A percentile compares a stretch with the other conserved stretches of the same genome.
Evolutionary conservation across 345 rosid species (phyloP).

Genomic region (Clausena lansium): DNA sequence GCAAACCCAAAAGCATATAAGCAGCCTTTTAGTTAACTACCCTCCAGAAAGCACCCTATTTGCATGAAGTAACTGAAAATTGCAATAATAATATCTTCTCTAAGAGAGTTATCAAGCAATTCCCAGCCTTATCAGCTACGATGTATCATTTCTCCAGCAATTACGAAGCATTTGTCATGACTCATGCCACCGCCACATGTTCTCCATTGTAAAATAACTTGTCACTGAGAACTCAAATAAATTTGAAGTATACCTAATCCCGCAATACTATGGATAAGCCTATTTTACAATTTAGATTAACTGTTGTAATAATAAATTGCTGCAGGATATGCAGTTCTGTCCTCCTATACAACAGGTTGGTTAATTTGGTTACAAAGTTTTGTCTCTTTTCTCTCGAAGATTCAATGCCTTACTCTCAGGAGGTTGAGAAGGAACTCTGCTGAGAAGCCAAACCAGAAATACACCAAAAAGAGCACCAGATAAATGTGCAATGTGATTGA

Average conservation of each 20-base stretch:
- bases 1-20: too few relatives aligned
- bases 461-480: constrained; percentile 90
- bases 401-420: constrained; percentile 30
- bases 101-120: too few relatives aligned
- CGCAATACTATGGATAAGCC: not conserved
- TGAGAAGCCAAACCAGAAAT: constrained; percentile 75
- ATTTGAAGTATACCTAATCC: not conserved
- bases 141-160: not conserved
- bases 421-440: constrained; percentile 62
- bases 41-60: too few relatives aligned
- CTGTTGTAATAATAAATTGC: not conserved
- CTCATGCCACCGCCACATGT: not conserved
- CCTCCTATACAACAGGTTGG: not conserved
- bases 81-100: too few relatives aligned
- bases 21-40: too few relatives aligned
- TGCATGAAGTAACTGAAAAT: too few relatives aligned
- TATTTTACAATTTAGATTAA: too few relatives aligned
- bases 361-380: not conserved
- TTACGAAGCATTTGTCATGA: not conserved
- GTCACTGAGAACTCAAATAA: not conserved
- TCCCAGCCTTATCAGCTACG: too few relatives aligned
- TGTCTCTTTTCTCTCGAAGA: constrained; percentile 26
- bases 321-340: not conserved
- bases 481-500: constrained; percentile 90
- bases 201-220: not conserved